Conservation (phyloP, 1,284 basidiomycete species). For the Porodaedalea pini region DNA sequence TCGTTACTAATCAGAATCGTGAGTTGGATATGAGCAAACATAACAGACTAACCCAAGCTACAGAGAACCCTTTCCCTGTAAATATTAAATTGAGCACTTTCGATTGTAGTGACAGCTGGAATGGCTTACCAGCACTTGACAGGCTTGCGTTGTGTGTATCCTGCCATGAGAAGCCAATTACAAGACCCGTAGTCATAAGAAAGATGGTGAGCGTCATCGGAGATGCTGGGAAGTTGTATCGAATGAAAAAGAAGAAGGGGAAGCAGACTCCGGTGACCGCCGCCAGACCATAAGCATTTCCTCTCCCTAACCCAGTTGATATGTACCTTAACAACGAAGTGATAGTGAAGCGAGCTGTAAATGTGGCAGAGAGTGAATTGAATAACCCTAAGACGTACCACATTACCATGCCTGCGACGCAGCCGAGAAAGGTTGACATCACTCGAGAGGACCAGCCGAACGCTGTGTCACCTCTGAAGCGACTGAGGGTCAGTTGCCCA, state of each 20-base stretch:
- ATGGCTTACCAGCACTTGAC: constrained; percentile 45
- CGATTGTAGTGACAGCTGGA: constrained; percentile 4
- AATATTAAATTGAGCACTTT: background rate
- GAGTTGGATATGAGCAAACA: background rate
- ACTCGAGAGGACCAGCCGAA: constrained; percentile 65
- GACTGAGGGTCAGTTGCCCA: constrained; percentile 64
- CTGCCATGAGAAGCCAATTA: constrained; percentile 73
- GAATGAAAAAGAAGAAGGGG: constrained; percentile 64
- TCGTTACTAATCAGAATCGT: background rate
- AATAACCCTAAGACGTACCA: constrained; percentile 56
- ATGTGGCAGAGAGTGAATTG: constrained; percentile 16
- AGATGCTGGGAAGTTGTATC: constrained; percentile 73
- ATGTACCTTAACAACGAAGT: constrained; percentile 70
- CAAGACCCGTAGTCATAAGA: constrained; percentile 67
- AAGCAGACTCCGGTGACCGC: constrained; percentile 68
- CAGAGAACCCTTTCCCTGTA: constrained; percentile 41
- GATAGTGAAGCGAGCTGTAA: background rate
- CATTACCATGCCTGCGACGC: constrained; percentile 61
- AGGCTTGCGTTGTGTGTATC: constrained; percentile 45
- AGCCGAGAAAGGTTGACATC: constrained; percentile 67
- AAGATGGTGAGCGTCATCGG: constrained; percentile 74
- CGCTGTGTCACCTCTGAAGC: constrained; percentile 75
- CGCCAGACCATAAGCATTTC: constrained; percentile 74
- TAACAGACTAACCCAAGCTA: constrained; percentile 56
- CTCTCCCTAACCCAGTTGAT: constrained; percentile 58